Conservation (phyloP, 1,139 yeast genomes). For the Magnusiomyces suaveolens region DNA sequence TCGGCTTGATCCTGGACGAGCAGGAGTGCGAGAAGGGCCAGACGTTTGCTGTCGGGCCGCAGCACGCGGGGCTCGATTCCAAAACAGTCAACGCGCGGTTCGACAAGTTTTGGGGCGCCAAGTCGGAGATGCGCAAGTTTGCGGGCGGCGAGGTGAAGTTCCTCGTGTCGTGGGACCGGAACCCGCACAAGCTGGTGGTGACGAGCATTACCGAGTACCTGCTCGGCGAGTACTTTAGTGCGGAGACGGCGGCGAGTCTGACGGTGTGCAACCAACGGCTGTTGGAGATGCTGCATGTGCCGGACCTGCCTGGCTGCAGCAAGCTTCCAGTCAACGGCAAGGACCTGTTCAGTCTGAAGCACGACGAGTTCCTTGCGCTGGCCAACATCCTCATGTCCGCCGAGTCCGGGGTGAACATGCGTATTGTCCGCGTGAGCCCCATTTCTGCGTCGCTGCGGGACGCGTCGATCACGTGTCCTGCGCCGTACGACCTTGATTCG, state of each 20-base stretch:
- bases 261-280: slow-evolving; percentile 17
- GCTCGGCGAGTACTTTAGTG: slow-evolving; percentile 50
- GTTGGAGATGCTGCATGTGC: slow-evolving; percentile 41
- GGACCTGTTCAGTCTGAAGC: slow-evolving; percentile 46
- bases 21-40: slow-evolving; percentile 70
- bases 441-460: slow-evolving; percentile 59
- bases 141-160: slow-evolving; percentile 77
- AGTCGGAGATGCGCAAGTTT: slow-evolving; percentile 78
- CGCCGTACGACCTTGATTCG: slow-evolving; percentile 61
- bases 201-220: slow-evolving; percentile 55
- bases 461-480: slow-evolving; percentile 68
- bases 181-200: slow-evolving; percentile 53
- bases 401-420: slow-evolving; percentile 50
- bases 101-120: slow-evolving; percentile 81
- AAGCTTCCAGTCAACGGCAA: slow-evolving; percentile 36
- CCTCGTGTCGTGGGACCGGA: slow-evolving; percentile 72
- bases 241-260: slow-evolving; percentile 25
- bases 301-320: slow-evolving; percentile 37
- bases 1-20: slow-evolving; percentile 66
- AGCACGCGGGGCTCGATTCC: slow-evolving; percentile 40
- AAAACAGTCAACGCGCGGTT: slow-evolving; percentile 44
- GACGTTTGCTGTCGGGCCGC: slow-evolving; percentile 76
- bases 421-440: slow-evolving; percentile 62
- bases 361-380: slow-evolving; percentile 57
- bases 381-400: slow-evolving; percentile 44